Evolutionary conservation across 495 filamentous ascomycete genomes (phyloP), one percentile per base, ranked within the genome.

Genomic region (Annulohypoxylon bovei): DNA sequence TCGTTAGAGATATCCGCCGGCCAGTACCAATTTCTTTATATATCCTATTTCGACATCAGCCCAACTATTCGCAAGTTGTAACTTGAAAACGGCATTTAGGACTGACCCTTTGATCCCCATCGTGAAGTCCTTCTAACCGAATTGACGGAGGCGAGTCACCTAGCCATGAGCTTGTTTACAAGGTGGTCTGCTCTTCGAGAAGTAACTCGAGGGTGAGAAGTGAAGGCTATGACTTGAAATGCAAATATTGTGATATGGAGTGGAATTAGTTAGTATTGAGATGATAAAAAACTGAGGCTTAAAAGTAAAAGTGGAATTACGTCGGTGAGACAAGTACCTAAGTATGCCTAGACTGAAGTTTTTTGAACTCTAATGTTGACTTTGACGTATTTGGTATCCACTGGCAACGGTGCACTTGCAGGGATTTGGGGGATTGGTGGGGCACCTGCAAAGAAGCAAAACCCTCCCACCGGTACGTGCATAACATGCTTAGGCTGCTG

Each of bases 21-120:
- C 93, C 94, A 7, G 88, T 77, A 23, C 94, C 95, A 65, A 99
- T 93, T 77, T 97, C 92, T 73, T 90, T 89, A 78, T 94, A 94
- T 46, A 99, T 91, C 12, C 95, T 98, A 65, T 61, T 32, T 25
- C 8, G 27, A 16, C 44, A 59, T 84, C 39, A 82, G 65, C 37
- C 8, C 20, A 49, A 32, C 25, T 16, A 20, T 33, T 6, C 20
- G 0, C 28, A 11, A 35, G 61, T 40, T 20, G 42, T 7, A 62
- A 40, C 7, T 47, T 54, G 30, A 14, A 32, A 63, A 54, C 22
- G 25, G 44, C 25, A 37, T 27, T 22, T 18, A 35, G 58, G 16
- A 67, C 70, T 64, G 66, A 88, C 88, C 86, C 86, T 81, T 87
- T 88, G 75, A 90, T 89, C 8, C 88, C 88, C 88, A 90, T 90